phyloP scores from a whole-genome alignment of 2,329 filamentous ascomycete genomes.

The Pseudogymnoascus sp. region DNA sequence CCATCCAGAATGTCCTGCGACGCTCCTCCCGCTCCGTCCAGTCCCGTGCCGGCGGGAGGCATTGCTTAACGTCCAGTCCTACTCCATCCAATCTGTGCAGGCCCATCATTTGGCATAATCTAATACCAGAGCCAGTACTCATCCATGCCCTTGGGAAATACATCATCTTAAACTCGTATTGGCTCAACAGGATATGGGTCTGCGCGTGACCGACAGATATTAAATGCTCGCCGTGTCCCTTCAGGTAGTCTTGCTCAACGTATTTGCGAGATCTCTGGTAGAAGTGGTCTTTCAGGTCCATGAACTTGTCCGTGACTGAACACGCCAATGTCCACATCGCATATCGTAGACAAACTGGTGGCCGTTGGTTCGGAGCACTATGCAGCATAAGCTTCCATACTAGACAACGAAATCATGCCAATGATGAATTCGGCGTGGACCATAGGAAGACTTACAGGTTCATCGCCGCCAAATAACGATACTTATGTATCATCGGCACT shows the following conservation, averaged over 20 bases:
- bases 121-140: slow-evolving; percentile 73
- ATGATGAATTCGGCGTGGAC: not conserved
- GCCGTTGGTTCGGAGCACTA: slow-evolving; percentile 71
- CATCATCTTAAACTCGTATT: slow-evolving; percentile 96
- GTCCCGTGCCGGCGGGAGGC: slow-evolving; percentile 74
- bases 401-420: not conserved
- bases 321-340: slow-evolving; percentile 96
- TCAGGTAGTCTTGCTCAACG: slow-evolving; percentile 80
- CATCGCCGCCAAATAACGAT: slow-evolving; percentile 80
- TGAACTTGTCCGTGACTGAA: slow-evolving; percentile 73
- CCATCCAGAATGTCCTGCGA: slow-evolving; percentile 89
- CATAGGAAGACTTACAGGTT: slow-evolving; percentile 50
- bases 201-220: slow-evolving; percentile 83
- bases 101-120: slow-evolving; percentile 85
- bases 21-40: slow-evolving; percentile 93
- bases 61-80: slow-evolving; percentile 87
- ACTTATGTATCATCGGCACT: slow-evolving; percentile 80
- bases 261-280: slow-evolving; percentile 88
- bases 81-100: slow-evolving; percentile 76
- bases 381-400: slow-evolving; percentile 7
- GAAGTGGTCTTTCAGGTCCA: slow-evolving; percentile 73
- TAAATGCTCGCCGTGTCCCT: slow-evolving; percentile 81
- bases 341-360: slow-evolving; percentile 82
- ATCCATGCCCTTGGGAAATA: slow-evolving; percentile 95
- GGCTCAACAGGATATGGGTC: slow-evolving; percentile 68